phyloP scores from a whole-genome alignment of 164 flowering plant species.

The Amborella trichopoda region DNA sequence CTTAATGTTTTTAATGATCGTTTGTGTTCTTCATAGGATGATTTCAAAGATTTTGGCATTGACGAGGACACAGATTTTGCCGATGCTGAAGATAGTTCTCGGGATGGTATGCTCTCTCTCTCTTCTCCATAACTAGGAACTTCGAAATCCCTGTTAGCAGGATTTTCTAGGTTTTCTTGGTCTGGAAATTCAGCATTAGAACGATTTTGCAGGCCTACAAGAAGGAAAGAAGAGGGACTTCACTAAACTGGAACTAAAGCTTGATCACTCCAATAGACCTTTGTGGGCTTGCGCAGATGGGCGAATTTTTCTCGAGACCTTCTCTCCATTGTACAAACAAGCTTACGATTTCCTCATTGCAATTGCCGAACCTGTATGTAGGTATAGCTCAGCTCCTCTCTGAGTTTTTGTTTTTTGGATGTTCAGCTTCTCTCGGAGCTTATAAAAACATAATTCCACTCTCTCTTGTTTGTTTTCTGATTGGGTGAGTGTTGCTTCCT shows the following conservation, averaged over 20 bases:
- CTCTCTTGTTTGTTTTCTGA: neutral
- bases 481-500: neutral
- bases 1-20: no score
- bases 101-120: no score
- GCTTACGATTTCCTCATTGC: slow-evolving; percentile 97
- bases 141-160: no score
- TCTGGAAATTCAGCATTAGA: no score
- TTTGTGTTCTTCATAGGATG: no score
- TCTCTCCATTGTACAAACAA: slow-evolving; percentile 82
- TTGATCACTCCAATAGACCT: slow-evolving; percentile 82
- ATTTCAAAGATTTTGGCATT: no score
- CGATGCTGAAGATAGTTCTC: no score
- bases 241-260: slow-evolving; percentile 72
- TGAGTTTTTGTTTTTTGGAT: neutral
- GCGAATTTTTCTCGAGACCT: slow-evolving; percentile 84
- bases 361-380: slow-evolving; percentile 98
- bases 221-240: slow-evolving; percentile 74
- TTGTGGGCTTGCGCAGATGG: slow-evolving; percentile 97
- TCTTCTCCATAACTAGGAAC: no score
- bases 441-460: no score
- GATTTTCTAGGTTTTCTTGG: no score
- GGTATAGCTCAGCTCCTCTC: slow-evolving; percentile 24
- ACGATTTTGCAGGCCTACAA: slow-evolving; percentile 18
- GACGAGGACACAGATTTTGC: no score
- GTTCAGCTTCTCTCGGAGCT: no score